Evolutionary conservation across 1,139 yeast genomes (phyloP).

Genomic region (Geotrichum bryndzae): DNA sequence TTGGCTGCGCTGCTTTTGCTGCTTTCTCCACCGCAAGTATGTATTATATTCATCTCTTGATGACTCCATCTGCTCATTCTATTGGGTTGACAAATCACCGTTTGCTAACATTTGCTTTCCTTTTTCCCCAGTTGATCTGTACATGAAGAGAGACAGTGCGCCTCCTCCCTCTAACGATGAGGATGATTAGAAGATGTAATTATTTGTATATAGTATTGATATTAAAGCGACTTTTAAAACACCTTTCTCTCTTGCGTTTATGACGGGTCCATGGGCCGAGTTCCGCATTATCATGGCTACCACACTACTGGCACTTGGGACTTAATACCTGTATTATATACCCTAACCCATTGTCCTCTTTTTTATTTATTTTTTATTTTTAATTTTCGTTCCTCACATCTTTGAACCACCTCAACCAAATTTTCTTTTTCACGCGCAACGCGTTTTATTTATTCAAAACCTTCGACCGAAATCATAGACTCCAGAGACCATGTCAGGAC

Average conservation of each 20-base stretch:
- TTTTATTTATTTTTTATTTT: background rate
- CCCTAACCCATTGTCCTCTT: background rate
- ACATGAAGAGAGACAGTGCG: constrained; percentile 79
- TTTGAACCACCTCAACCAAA: background rate
- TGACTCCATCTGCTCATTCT: background rate
- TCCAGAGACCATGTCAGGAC: constrained; percentile 3
- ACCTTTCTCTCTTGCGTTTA: background rate
- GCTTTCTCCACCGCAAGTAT: constrained; percentile 80
- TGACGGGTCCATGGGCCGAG: no score
- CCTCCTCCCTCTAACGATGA: constrained; percentile 87
- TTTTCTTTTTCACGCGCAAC: constrained; percentile 1
- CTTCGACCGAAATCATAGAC: background rate
- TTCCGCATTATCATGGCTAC: no score
- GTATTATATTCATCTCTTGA: constrained; percentile 14
- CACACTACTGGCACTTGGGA: background rate
- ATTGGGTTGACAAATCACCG: background rate
- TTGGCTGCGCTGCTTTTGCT: constrained; percentile 98
- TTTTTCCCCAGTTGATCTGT: constrained; percentile 51
- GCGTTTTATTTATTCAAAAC: background rate
- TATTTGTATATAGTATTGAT: constrained; percentile 8
- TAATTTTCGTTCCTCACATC: background rate
- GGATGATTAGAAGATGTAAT: constrained; percentile 49
- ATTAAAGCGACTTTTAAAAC: background rate
- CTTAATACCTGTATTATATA: background rate
- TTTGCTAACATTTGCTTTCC: background rate